phyloP scores from a whole-genome alignment of 2,329 filamentous ascomycete species.

The Colletotrichum higginsianum region DNA sequence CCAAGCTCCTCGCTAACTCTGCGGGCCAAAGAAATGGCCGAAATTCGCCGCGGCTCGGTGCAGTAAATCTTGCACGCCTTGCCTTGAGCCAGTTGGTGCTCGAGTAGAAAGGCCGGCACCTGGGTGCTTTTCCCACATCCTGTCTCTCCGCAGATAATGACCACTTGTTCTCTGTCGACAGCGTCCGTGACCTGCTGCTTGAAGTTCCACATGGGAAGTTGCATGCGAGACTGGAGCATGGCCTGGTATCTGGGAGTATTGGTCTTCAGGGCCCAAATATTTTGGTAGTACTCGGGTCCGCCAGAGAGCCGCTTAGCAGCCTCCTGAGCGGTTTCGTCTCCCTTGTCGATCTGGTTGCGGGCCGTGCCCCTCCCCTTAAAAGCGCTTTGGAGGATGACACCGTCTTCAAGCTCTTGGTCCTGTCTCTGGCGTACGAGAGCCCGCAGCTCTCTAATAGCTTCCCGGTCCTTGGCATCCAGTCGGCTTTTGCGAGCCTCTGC shows the following conservation, averaged over 20 bases:
- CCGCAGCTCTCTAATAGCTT: constrained; percentile 77
- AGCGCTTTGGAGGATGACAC: constrained; percentile 82
- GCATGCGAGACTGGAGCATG: constrained; percentile 85
- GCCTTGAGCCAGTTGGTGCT: constrained; percentile 87
- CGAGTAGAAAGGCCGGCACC: constrained; percentile 93
- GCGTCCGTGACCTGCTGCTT: constrained; percentile 82
- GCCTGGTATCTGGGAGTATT: constrained; percentile 75
- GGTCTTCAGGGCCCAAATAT: constrained; percentile 73
- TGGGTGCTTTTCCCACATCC: constrained; percentile 98
- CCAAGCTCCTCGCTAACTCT: constrained; percentile 96
- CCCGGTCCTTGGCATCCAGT: constrained; percentile 79
- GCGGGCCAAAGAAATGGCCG: constrained; percentile 92
- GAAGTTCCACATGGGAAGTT: constrained; percentile 92
- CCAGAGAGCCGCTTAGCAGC: constrained; percentile 56
- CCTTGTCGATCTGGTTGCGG: constrained; percentile 62
- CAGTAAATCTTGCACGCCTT: constrained; percentile 93
- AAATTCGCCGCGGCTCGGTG: constrained; percentile 95
- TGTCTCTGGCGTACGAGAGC: constrained; percentile 77
- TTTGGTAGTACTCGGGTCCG: constrained; percentile 66
- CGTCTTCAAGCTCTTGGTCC: constrained; percentile 79
- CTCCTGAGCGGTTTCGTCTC: constrained; percentile 65
- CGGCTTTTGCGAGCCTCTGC: constrained; percentile 78
- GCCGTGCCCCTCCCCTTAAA: constrained; percentile 74
- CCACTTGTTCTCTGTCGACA: constrained; percentile 85
- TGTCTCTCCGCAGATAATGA: constrained; percentile 96